Base-by-base conservation (phyloP, 2,329 filamentous ascomycete genomes). In the Juglanconis oblonga region DNA sequence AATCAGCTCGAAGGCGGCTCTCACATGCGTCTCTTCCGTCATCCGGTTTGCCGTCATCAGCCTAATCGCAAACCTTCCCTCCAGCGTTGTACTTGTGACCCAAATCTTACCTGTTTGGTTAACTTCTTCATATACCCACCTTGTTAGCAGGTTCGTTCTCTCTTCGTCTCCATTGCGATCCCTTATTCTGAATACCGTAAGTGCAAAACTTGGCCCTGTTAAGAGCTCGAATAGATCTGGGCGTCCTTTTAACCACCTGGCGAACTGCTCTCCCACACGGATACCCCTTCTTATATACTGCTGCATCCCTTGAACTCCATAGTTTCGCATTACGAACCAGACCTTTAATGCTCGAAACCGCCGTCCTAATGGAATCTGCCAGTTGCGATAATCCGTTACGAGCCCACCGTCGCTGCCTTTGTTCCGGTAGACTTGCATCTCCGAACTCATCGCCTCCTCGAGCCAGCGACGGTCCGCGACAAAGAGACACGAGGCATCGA, bases 371-470 rank as follows among this genome's bases (percentile, higher is more conserved):
- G 94, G 92, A 68, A 97, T 95, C 76, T 96, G 92, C 94, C 94
- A 97, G 79, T 98, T 93, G 48, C 94, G 86, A 78, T 97, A 97
- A 75, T 98, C 94, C 32, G 92, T 97, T 1, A 97, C 94, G 2
- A 94, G 82, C 0, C 92, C 92, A 38, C 83, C 84, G 67, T 95
- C 91, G 3, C 89, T 90, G 76, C 88, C 92, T 4, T 85, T 79
- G 75, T 97, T 97, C 64, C 87, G 82, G 64, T 72, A 73, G 59
- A 73, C 70, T 65, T 71, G 75, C 33, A 97, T 85, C 77, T 96
- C 97, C 4, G 88, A 83, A 0, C 91, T 88, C 45, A 97, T 82
- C 0, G 92, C 90, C 63, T 88, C 82, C 44, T 89, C 91, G n/a
- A 98, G 83, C 74, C 92, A 87, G 57, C 79, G 77, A 13, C 93